A percentile compares a stretch with the other conserved stretches of the same genome.
Conservation (phyloP, 805 yeast genomes). For the Starmerella powellii region DNA sequence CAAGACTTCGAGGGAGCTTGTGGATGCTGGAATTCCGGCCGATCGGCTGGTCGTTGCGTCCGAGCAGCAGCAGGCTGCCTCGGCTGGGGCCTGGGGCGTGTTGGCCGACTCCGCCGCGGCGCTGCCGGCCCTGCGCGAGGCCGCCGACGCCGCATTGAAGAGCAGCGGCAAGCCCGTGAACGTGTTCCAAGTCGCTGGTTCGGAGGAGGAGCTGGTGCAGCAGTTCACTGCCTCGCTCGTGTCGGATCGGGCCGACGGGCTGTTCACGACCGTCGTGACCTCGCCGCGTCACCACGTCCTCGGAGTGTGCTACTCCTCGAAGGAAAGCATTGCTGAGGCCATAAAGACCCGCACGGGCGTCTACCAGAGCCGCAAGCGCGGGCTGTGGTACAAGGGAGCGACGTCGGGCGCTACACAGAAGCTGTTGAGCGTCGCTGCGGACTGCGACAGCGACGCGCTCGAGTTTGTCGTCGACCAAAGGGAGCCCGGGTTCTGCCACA, state of each 20-base stretch:
- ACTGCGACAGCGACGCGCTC: conserved; percentile 88
- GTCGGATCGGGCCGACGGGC: conserved; percentile 68
- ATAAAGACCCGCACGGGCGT: conserved; percentile 75
- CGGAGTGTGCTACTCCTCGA: conserved; percentile 85
- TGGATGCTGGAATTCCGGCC: conserved; percentile 42
- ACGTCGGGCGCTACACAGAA: conserved; percentile 93
- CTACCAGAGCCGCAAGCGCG: conserved; percentile 80
- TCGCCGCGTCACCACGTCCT: conserved; percentile 57
- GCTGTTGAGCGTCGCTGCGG: conserved; percentile 52
- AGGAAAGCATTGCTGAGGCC: conserved; percentile 69
- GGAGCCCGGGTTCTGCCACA: conserved; percentile 89
- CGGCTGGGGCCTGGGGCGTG: conserved; percentile 18
- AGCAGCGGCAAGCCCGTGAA: conserved; percentile 18
- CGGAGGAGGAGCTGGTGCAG: conserved; percentile 9
- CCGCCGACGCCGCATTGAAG: neutral
- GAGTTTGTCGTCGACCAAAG: conserved; percentile 75
- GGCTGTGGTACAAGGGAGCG: conserved; percentile 91
- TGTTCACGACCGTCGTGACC: conserved; percentile 73
- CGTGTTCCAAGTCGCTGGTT: conserved; percentile 17
- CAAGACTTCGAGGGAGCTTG: conserved; percentile 28
- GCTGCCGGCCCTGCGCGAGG: conserved; percentile 10
- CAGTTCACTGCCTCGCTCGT: conserved; percentile 8
- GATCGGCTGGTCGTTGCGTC: conserved; percentile 33
- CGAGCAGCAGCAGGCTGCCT: conserved; percentile 6
- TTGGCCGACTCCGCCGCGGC: conserved; percentile 10